Percentiles rank a stretch among this genome's conserved stretches.
phyloP scores from a whole-genome alignment of 2,329 filamentous ascomycete species.

The Monosporascus ibericus region DNA sequence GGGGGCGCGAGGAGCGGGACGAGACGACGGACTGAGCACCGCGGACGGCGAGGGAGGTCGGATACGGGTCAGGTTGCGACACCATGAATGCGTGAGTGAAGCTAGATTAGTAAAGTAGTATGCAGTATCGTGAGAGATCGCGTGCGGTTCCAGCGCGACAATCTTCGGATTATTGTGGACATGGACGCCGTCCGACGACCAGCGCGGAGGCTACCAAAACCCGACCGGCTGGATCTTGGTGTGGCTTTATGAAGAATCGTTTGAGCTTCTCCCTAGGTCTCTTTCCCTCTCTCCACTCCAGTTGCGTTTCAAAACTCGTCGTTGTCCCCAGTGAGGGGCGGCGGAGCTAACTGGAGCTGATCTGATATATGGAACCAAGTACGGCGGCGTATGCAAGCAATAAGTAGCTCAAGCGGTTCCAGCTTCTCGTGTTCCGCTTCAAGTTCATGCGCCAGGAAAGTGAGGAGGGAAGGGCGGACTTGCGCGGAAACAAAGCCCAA shows the following conservation, averaged over 20 bases:
- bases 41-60: constrained; percentile 51
- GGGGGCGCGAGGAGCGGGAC: constrained; percentile 51
- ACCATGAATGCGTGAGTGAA: constrained; percentile 43
- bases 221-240: neutral
- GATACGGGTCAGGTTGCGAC: constrained; percentile 50
- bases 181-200: neutral
- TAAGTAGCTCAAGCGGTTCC: too few relatives aligned
- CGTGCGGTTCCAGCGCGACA: neutral
- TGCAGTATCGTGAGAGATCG: neutral
- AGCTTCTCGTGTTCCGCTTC: too few relatives aligned
- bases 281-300: neutral
- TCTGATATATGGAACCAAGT: too few relatives aligned
- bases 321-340: neutral
- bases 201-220: neutral
- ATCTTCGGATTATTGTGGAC: neutral
- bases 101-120: neutral
- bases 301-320: neutral
- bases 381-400: too few relatives aligned
- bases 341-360: neutral
- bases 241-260: neutral
- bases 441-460: too few relatives aligned
- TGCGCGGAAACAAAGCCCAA: too few relatives aligned
- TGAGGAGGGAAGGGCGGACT: too few relatives aligned
- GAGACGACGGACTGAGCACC: constrained; percentile 58
- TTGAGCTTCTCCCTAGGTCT: neutral